Base-by-base conservation (phyloP, 2,329 filamentous ascomycete species). In the Phoma sp. region DNA sequence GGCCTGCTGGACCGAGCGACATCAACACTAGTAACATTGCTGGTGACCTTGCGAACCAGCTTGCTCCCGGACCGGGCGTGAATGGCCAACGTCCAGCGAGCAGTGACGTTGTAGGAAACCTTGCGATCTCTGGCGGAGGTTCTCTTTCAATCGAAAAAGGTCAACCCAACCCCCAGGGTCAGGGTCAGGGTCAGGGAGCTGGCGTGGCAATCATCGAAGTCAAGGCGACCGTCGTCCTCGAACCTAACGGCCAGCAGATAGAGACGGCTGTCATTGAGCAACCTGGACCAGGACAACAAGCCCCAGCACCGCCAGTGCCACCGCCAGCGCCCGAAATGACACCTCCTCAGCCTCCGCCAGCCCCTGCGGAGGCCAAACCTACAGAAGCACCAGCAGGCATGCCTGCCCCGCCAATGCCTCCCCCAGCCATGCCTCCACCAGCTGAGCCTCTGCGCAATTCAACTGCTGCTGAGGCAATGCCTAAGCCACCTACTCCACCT, bases 1-100 rank as follows among this genome's bases (percentile, higher is more conserved):
- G 34, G 14, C 52, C 43, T 17, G 29, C 38, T 45, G 45, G 52
- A 23, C 26, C 53, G 23, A 46, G 47, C 34, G 54, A 56, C 23
- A 45, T 59, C 33, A 42, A 38, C 28, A 57, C 52, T 14, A 56
- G 36, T 29, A 54, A 60, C 30, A 42, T 61, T 23, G 64, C 37
- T 3, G 59, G 57, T 25, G 60, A 59, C 29, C 46, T 66, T 23
- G 57, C 60, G 7, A 66, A 65, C 26, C 58, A 66, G 43, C 53
- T 66, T 28, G 53, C 62, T 14, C 59, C 61, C 28, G 62, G 46
- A 33, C 23, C 45, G 15, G 34, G 45, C 29, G 39, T 34, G 2
- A 43, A 12, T 28, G 51, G 45, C 12, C 51, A 54, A 25, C 39
- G 39, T 32, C 51, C 51, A 25, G 46, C 45, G 28, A 29, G 42